Conservation (phyloP, 768 basidiomycete genomes). For the Hericium alpestre region DNA sequence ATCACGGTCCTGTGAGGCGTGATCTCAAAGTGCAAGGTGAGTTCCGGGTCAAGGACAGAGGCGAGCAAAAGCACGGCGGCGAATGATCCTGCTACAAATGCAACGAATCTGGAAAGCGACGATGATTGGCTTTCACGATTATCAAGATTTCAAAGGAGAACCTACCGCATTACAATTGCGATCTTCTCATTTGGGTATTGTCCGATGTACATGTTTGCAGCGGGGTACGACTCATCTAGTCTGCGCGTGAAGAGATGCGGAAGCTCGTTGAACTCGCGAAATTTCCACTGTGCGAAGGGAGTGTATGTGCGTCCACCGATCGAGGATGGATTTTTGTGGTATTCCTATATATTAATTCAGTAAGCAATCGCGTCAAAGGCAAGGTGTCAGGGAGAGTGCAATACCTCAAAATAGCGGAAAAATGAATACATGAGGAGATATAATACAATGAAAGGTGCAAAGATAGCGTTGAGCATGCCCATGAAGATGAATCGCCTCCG, state of each 20-base stretch:
- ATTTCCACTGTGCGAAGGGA: constrained; percentile 94
- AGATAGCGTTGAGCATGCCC: constrained; percentile 91
- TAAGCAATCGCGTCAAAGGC: not conserved
- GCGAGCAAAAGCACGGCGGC: constrained; percentile 90
- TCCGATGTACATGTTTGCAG: constrained; percentile 90
- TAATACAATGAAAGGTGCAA: constrained; percentile 92
- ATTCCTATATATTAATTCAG: constrained; percentile 54
- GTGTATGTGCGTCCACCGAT: constrained; percentile 91
- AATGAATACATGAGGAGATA: constrained; percentile 98
- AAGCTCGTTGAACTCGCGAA: constrained; percentile 97
- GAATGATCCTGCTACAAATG: constrained; percentile 94
- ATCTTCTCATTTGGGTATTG: constrained; percentile 96
- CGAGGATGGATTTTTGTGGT: constrained; percentile 95
- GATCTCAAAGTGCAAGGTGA: constrained; percentile 90
- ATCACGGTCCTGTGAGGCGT: constrained; percentile 86
- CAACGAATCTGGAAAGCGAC: constrained; percentile 59
- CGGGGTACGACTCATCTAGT: constrained; percentile 79
- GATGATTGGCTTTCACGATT: not conserved
- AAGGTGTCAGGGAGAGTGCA: constrained; percentile 35
- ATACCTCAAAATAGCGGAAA: constrained; percentile 98
- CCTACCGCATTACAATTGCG: constrained; percentile 80
- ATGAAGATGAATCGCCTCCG: constrained; percentile 87
- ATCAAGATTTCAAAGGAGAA: constrained; percentile 1
- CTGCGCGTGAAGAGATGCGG: constrained; percentile 85
- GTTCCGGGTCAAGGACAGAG: constrained; percentile 86